Conservation (phyloP, 1,284 basidiomycete genomes). For the Heterobasidion occidentale region DNA sequence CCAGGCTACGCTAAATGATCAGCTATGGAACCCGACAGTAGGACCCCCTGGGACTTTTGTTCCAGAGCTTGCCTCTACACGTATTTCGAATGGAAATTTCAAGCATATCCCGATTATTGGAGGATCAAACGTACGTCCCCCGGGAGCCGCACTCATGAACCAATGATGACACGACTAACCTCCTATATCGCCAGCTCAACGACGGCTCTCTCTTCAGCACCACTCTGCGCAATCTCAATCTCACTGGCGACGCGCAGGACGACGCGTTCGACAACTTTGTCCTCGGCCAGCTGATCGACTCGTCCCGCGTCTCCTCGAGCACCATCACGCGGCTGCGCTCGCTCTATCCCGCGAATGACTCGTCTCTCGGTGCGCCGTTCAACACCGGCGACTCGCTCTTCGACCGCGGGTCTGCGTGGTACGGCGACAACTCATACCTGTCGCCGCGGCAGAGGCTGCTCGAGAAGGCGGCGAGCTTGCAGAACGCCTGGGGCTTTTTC, state of each 20-base stretch:
- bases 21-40: conserved; percentile 50
- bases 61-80: conserved; percentile 35
- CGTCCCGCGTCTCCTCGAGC: conserved; percentile 9
- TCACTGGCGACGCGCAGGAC: conserved; percentile 27
- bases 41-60: conserved; percentile 38
- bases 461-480: conserved; percentile 33
- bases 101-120: conserved; percentile 43
- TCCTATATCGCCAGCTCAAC: conserved; percentile 30
- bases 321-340: conserved; percentile 28
- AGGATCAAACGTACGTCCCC: conserved; percentile 38
- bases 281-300: conserved; percentile 35
- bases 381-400: conserved; percentile 52
- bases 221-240: conserved; percentile 25
- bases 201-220: conserved; percentile 39
- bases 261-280: conserved; percentile 36
- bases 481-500: conserved; percentile 43
- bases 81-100: conserved; percentile 40
- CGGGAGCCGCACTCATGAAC: background rate
- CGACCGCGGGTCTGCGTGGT: conserved; percentile 45
- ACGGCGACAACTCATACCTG: conserved; percentile 47
- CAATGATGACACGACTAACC: background rate
- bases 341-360: conserved; percentile 40
- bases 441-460: conserved; percentile 39
- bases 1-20: conserved; percentile 32
- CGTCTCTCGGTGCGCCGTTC: conserved; percentile 28